A percentile compares a stretch with the other conserved stretches of the same genome.
phyloP scores from a whole-genome alignment of 495 filamentous ascomycete genomes.

The Achaetomiella virescens region DNA sequence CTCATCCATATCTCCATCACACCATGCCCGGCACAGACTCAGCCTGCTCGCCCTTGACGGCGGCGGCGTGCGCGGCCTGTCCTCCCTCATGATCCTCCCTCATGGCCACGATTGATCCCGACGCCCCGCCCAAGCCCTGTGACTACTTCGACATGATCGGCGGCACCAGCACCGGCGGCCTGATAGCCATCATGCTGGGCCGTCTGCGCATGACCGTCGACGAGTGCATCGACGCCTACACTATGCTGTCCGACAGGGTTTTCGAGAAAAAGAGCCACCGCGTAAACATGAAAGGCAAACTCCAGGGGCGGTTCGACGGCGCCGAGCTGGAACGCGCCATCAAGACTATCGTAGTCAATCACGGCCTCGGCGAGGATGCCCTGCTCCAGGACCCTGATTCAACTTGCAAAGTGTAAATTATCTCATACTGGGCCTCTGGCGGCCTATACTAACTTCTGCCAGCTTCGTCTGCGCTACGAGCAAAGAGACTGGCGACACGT shows the following conservation, averaged over 20 bases:
- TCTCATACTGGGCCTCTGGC: not conserved
- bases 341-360: conserved; percentile 33
- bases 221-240: conserved; percentile 44
- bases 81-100: conserved; percentile 47
- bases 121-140: conserved; percentile 43
- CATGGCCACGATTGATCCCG: conserved; percentile 41
- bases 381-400: conserved; percentile 35
- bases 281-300: conserved; percentile 29
- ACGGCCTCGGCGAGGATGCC: conserved; percentile 33
- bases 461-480: conserved; percentile 49
- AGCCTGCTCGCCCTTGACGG: conserved; percentile 39
- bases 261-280: conserved; percentile 36
- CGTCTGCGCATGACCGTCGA: conserved; percentile 40
- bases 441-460: not conserved
- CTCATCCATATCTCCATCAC: not conserved
- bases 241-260: conserved; percentile 28
- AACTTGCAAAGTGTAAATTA: conserved; percentile 32
- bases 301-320: conserved; percentile 36
- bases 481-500: conserved; percentile 36
- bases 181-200: conserved; percentile 37
- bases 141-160: conserved; percentile 38
- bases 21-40: conserved; percentile 2
- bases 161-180: conserved; percentile 33
- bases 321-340: conserved; percentile 37
- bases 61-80: conserved; percentile 50